phyloP scores from a whole-genome alignment of 116 monocot genomes.

The Cymodocea nodosa region DNA sequence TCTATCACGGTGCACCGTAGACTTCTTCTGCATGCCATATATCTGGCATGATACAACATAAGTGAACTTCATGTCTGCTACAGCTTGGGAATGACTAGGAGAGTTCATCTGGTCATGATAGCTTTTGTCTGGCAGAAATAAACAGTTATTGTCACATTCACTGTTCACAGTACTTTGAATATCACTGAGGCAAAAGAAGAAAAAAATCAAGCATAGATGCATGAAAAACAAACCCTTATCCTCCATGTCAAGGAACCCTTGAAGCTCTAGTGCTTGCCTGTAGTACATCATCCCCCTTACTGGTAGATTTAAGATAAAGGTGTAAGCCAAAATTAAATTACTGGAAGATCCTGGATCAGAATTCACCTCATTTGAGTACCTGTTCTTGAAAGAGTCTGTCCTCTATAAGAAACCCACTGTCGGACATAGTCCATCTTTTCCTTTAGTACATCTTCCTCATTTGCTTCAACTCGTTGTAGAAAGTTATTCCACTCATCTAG shows the following conservation, averaged over 20 bases:
- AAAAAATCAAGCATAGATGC: not conserved
- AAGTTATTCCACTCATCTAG: slow-evolving; percentile 93
- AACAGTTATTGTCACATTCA: slow-evolving; percentile 1
- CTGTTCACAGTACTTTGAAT: slow-evolving; percentile 1
- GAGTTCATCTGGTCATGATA: slow-evolving; percentile 19
- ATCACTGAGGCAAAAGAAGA: not conserved
- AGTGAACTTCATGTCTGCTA: slow-evolving; percentile 89
- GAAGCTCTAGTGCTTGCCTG: slow-evolving; percentile 58
- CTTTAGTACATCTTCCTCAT: slow-evolving; percentile 25
- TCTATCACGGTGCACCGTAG: slow-evolving; percentile 31
- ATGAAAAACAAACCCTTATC: slow-evolving; percentile 33
- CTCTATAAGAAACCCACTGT: slow-evolving; percentile 82
- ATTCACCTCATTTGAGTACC: slow-evolving; percentile 18
- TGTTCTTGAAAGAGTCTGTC: slow-evolving; percentile 82
- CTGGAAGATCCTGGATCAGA: not conserved
- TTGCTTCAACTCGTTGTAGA: slow-evolving; percentile 26
- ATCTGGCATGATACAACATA: slow-evolving; percentile 95
- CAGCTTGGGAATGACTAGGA: slow-evolving; percentile 27
- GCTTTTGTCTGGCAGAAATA: slow-evolving; percentile 13
- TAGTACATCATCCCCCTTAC: slow-evolving; percentile 99
- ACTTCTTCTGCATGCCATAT: slow-evolving; percentile 82
- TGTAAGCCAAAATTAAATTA: not conserved
- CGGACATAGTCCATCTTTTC: slow-evolving; percentile 34
- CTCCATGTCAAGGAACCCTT: slow-evolving; percentile 64
- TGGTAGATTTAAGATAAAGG: slow-evolving; percentile 12